Percentiles rank a stretch among this genome's conserved stretches.
Conservation (phyloP, 805 yeast genomes). For the Zygosaccharomyces lentus region DNA sequence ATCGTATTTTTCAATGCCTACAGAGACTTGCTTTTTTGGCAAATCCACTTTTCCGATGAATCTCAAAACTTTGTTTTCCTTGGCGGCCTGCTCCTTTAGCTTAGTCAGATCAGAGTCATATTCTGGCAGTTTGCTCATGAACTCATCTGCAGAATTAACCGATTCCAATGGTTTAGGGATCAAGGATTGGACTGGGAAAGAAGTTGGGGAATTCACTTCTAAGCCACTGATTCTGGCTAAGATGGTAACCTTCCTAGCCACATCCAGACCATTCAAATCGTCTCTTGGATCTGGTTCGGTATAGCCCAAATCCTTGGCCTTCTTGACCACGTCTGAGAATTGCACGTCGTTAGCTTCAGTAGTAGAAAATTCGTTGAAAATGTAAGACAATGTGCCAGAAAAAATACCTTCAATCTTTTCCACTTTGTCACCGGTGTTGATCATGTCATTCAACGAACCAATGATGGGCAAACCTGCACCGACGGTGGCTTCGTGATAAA, state of each 20-base stretch:
- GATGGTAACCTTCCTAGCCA: slow-evolving; percentile 96
- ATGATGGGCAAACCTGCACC: slow-evolving; percentile 98
- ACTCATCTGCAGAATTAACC: slow-evolving; percentile 69
- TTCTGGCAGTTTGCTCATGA: slow-evolving; percentile 72
- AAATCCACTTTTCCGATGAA: slow-evolving; percentile 90
- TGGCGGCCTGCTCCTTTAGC: slow-evolving; percentile 75
- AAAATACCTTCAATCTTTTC: slow-evolving; percentile 92
- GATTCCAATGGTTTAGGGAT: slow-evolving; percentile 84
- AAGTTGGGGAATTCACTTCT: slow-evolving; percentile 76
- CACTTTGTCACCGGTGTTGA: slow-evolving; percentile 89
- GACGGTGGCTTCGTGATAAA: slow-evolving; percentile 96
- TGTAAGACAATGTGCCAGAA: slow-evolving; percentile 92
- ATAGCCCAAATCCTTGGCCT: slow-evolving; percentile 89
- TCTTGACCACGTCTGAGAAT: slow-evolving; percentile 84
- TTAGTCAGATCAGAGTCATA: slow-evolving; percentile 76
- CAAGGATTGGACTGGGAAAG: slow-evolving; percentile 91
- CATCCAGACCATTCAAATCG: slow-evolving; percentile 95
- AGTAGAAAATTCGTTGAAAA: slow-evolving; percentile 89
- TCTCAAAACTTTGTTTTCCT: slow-evolving; percentile 82
- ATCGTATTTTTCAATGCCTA: slow-evolving; percentile 84
- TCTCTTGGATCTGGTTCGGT: slow-evolving; percentile 99
- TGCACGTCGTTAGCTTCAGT: slow-evolving; percentile 55
- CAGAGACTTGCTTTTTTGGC: slow-evolving; percentile 62
- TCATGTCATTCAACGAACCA: slow-evolving; percentile 80
- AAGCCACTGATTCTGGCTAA: slow-evolving; percentile 90